Evolutionary conservation across 441 rosid genomes (phyloP).

Genomic region (Corymbia calophylla): DNA sequence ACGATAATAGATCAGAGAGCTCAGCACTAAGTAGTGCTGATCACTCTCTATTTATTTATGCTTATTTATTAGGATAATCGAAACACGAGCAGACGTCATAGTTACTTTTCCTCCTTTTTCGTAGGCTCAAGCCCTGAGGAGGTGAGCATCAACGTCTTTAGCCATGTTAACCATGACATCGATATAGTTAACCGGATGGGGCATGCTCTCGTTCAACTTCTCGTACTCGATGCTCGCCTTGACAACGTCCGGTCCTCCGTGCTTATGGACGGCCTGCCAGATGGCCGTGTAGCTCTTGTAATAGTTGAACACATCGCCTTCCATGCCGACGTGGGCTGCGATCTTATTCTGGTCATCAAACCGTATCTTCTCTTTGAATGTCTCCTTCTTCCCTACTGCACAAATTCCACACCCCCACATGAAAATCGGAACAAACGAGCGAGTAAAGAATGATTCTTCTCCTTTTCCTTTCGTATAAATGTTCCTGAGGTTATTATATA

Average conservation of each 20-base stretch:
- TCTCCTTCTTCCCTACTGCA: constrained; percentile 19
- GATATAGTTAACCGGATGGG: background rate
- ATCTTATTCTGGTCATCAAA: constrained; percentile 13
- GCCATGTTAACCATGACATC: background rate
- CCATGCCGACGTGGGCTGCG: constrained; percentile 1
- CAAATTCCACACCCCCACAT: background rate
- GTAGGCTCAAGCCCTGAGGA: background rate
- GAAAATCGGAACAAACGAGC: background rate
- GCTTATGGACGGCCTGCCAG: background rate
- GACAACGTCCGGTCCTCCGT: background rate
- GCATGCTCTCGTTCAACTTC: background rate
- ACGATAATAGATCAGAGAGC: background rate
- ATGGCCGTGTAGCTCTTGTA: constrained; percentile 11
- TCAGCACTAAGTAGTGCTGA: background rate
- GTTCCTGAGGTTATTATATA: background rate
- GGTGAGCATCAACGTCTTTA: constrained; percentile 8
- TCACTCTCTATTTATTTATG: background rate
- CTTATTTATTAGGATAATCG: background rate
- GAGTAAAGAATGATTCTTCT: background rate
- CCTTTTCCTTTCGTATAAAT: background rate
- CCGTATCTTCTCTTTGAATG: constrained; percentile 12
- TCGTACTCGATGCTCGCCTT: constrained; percentile 2
- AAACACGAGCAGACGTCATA: background rate
- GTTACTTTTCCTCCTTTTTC: background rate
- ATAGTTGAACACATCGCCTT: constrained; percentile 15